Conservation (phyloP, 257 asterid genomes). For the Nicotiana undulata region DNA sequence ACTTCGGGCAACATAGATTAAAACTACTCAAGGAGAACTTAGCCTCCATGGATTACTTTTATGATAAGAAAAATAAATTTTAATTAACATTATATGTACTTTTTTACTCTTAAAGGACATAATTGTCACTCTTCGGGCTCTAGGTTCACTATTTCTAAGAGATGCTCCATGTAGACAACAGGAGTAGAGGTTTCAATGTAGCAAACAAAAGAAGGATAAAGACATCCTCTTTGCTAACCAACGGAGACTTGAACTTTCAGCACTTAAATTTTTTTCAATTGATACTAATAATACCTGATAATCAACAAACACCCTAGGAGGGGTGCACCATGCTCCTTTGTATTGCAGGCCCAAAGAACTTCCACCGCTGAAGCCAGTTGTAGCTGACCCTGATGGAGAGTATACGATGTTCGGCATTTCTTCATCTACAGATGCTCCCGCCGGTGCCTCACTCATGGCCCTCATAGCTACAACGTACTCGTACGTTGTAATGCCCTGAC, state of each 20-base stretch:
- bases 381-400: constrained; percentile 91
- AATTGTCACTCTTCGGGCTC: neutral
- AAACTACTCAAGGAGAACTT: neutral
- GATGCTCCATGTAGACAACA: neutral
- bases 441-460: constrained; percentile 93
- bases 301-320: constrained; percentile 95
- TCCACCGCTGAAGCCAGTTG: constrained; percentile 95
- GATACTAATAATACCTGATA: constrained; percentile 65
- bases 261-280: neutral
- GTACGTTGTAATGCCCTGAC: constrained; percentile 88
- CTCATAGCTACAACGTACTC: constrained; percentile 99
- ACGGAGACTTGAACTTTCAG: neutral
- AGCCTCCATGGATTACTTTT: neutral
- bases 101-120: neutral
- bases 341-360: constrained; percentile 96
- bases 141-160: neutral
- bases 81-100: neutral
- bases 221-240: neutral
- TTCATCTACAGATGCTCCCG: constrained; percentile 70
- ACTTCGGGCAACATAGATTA: neutral
- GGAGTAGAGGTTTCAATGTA: neutral
- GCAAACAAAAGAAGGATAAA: neutral
- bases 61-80: neutral
- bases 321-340: constrained; percentile 99
- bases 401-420: constrained; percentile 63